Percentiles rank a stretch among this genome's conserved stretches.
These are phyloP conservation scores for Alternaria viburni DNA, from an alignment of 2,329 filamentous ascomycete genomes.

Conservation along the genomic window DNA sequence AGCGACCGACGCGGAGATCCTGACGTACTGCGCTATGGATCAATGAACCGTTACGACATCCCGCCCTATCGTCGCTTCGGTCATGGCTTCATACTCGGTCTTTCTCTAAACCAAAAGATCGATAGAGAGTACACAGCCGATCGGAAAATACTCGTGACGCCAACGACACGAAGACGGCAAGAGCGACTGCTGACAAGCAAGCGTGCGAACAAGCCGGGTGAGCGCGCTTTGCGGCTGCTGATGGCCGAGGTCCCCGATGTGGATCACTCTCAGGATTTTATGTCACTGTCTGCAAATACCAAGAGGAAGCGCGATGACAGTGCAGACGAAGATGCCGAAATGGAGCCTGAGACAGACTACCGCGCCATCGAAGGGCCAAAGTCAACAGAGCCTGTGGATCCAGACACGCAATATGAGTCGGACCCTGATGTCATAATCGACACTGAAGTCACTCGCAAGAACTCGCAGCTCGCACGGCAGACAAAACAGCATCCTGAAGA, in stretches of 20 bases:
- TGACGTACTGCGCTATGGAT: conserved; percentile 76
- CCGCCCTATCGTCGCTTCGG: conserved; percentile 75
- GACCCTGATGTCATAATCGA: conserved; percentile 27
- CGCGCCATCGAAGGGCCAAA: conserved; percentile 43
- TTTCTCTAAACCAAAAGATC: conserved; percentile 66
- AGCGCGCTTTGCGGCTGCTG: conserved; percentile 40
- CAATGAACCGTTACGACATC: conserved; percentile 72
- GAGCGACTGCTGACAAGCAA: conserved; percentile 53
- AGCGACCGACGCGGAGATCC: conserved; percentile 77
- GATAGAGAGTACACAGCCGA: conserved; percentile 68
- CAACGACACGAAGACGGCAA: conserved; percentile 51
- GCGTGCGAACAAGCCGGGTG: conserved; percentile 19
- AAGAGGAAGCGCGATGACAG: conserved; percentile 31
- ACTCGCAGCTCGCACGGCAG: conserved; percentile 66
- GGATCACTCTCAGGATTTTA: conserved; percentile 35
- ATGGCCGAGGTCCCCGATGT: conserved; percentile 5
- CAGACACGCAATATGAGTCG: conserved; percentile 46
- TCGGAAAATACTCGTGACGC: conserved; percentile 46
- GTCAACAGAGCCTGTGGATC: conserved; percentile 32
- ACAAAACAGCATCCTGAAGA: conserved; percentile 72
- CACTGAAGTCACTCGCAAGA: conserved; percentile 55
- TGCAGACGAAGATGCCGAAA: conserved; percentile 17
- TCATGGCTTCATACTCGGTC: conserved; percentile 73
- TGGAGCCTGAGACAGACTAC: conserved; percentile 38
- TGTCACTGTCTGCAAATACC: conserved; percentile 26